Percentiles rank a stretch among this genome's conserved stretches.
Conservation (phyloP, 2,329 filamentous ascomycete species). For the Trichoderma sp. region DNA sequence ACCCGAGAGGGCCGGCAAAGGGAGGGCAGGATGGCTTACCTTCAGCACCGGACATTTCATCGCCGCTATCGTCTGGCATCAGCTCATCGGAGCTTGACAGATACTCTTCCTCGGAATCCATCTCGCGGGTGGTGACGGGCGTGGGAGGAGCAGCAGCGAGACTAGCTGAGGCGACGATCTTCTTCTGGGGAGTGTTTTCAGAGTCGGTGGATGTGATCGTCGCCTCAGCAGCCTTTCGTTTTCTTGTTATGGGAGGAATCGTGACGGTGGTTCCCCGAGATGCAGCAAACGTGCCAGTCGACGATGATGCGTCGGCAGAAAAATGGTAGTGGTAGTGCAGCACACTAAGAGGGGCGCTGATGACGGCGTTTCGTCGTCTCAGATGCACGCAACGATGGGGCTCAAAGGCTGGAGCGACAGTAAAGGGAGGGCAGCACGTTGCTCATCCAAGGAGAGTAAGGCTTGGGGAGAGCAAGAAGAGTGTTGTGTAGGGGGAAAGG, state of each 20-base stretch:
- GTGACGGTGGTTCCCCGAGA: conserved; percentile 38
- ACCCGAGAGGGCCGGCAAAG: not conserved
- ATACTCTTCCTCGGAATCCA: conserved; percentile 96
- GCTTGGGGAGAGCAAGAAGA: not conserved
- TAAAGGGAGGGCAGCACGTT: not conserved
- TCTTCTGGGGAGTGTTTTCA: conserved; percentile 49
- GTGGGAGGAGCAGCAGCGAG: conserved; percentile 50
- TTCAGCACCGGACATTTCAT: conserved; percentile 57
- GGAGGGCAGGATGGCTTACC: conserved; percentile 35
- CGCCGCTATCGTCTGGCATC: conserved; percentile 74
- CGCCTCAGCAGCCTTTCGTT: conserved; percentile 65
- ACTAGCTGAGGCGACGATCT: conserved; percentile 55
- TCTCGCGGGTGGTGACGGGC: conserved; percentile 59
- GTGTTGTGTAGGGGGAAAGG: not conserved
- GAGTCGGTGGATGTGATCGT: conserved; percentile 48
- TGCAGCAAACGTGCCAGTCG: conserved; percentile 12
- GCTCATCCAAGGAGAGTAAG: not conserved
- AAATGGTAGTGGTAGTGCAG: not conserved
- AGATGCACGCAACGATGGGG: not conserved
- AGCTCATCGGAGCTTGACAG: conserved; percentile 75
- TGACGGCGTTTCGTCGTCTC: conserved; percentile 1
- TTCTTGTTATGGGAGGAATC: conserved; percentile 59
- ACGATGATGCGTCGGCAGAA: conserved; percentile 14
- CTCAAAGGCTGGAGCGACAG: not conserved
- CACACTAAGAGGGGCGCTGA: conserved; percentile 18